Conservation (phyloP, 345 rosid genomes). For the Cardamine occulta region DNA sequence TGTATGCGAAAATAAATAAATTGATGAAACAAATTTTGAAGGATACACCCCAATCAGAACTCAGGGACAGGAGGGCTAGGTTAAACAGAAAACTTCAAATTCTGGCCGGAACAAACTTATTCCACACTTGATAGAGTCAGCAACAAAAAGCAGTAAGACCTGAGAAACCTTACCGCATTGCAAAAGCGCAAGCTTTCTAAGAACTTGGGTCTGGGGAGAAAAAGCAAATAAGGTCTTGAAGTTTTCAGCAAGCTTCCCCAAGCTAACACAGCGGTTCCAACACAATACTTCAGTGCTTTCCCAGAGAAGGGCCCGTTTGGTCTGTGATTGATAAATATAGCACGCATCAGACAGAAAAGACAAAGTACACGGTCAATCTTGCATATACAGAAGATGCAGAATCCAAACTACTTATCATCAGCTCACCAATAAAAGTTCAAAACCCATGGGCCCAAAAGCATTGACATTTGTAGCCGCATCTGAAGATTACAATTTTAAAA, state of each 20-base stretch:
- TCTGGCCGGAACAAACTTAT: constrained; percentile 84
- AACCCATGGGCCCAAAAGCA: constrained; percentile 78
- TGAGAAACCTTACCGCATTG: too few species aligned
- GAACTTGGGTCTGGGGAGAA: constrained; percentile 23
- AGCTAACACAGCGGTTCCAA: constrained; percentile 57
- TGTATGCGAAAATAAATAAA: constrained; percentile 17
- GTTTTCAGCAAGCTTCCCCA: constrained; percentile 62
- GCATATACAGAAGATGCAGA: constrained; percentile 27
- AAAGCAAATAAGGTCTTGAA: constrained; percentile 15
- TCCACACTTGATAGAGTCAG: constrained; percentile 98
- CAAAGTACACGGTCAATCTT: constrained; percentile 4
- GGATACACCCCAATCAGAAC: constrained; percentile 99
- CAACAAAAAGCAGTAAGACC: constrained; percentile 69
- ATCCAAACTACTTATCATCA: constrained; percentile 24
- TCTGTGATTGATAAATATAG: constrained; percentile 54
- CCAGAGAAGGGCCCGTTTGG: constrained; percentile 67
- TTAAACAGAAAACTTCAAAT: constrained; percentile 96
- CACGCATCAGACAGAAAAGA: constrained; percentile 41
- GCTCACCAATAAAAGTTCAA: constrained; percentile 82
- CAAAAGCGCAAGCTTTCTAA: too few species aligned
- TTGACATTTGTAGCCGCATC: constrained; percentile 90
- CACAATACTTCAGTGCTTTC: constrained; percentile 67
- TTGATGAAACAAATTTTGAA: constrained; percentile 24
- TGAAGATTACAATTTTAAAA: constrained; percentile 67
- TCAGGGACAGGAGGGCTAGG: constrained; percentile 87